Conservation (phyloP, 768 basidiomycete genomes). For the Amanita pallidorosea region DNA sequence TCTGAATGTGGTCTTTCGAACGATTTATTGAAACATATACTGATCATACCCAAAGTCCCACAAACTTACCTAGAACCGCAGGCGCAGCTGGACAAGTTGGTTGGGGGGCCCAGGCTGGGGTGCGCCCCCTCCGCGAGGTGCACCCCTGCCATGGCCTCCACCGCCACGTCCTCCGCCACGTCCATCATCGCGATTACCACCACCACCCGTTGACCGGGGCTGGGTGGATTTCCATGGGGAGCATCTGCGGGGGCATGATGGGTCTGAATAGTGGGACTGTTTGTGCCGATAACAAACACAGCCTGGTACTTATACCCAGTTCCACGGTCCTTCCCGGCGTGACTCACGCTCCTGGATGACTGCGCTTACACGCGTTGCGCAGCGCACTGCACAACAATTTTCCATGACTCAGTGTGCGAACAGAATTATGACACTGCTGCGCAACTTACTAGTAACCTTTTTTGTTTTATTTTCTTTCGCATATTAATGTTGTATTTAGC, state of each 20-base stretch:
- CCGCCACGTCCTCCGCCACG: neutral
- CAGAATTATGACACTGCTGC: too few relatives aligned
- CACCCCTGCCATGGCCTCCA: neutral
- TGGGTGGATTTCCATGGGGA: slow-evolving; percentile 2
- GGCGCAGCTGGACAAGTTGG: slow-evolving; percentile 7
- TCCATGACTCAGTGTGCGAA: too few relatives aligned
- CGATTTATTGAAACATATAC: neutral
- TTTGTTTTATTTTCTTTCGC: too few relatives aligned
- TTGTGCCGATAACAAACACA: neutral
- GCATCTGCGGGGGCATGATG: slow-evolving; percentile 10
- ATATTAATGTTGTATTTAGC: too few relatives aligned
- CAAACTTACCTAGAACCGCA: slow-evolving; percentile 13
- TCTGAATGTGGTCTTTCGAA: slow-evolving; percentile 20
- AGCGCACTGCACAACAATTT: too few relatives aligned
- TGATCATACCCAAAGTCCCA: slow-evolving; percentile 5
- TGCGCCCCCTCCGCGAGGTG: slow-evolving; percentile 12
- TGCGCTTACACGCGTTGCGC: too few relatives aligned
- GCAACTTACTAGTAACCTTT: too few relatives aligned
- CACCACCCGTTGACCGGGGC: neutral
- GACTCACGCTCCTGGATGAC: too few relatives aligned
- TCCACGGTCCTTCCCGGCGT: neutral
- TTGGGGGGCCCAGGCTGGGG: slow-evolving; percentile 6
- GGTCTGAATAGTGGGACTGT: neutral
- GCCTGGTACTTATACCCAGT: neutral
- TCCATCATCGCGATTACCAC: neutral